Conservation (phyloP, 805 yeast genomes). For the Crinitomyces ghanaensis region DNA sequence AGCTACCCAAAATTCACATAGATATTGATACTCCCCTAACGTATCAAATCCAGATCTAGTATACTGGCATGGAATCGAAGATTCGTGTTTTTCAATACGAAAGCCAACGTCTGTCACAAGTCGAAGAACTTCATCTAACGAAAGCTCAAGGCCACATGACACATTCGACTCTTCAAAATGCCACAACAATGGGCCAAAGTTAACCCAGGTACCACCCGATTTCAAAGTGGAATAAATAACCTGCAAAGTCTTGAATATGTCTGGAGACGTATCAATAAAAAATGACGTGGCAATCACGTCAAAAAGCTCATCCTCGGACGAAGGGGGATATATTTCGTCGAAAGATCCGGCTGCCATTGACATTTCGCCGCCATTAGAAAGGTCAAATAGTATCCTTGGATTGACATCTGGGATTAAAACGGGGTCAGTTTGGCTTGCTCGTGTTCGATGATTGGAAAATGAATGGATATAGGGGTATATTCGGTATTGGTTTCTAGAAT, state of each 20-base stretch:
- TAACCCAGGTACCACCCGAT: conserved; percentile 65
- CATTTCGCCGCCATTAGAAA: conserved; percentile 30
- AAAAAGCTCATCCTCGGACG: conserved; percentile 14
- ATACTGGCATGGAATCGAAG: conserved; percentile 39
- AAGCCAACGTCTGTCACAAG: conserved; percentile 42
- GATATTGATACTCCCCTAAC: conserved; percentile 45
- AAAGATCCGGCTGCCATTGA: conserved; percentile 68
- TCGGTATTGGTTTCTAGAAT: conserved; percentile 8
- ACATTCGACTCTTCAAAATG: conserved; percentile 74
- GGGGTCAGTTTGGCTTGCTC: conserved; percentile 41
- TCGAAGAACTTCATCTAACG: conserved; percentile 41
- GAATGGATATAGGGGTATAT: conserved; percentile 42
- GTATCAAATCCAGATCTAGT: conserved; percentile 36
- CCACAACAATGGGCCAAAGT: conserved; percentile 86
- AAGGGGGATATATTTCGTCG: conserved; percentile 52
- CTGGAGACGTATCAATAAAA: conserved; percentile 85
- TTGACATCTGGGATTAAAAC: conserved; percentile 28
- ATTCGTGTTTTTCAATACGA: conserved; percentile 33
- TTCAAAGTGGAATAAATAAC: conserved; percentile 41
- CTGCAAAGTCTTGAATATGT: conserved; percentile 63
- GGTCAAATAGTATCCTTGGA: conserved; percentile 13
- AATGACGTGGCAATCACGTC: conserved; percentile 43
- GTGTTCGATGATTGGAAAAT: conserved; percentile 50
- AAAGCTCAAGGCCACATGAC: conserved; percentile 43
- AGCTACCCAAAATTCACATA: conserved; percentile 64